Base-by-base conservation (phyloP, 1,284 basidiomycete species). In the Tilletiopsis washingtonensis region DNA sequence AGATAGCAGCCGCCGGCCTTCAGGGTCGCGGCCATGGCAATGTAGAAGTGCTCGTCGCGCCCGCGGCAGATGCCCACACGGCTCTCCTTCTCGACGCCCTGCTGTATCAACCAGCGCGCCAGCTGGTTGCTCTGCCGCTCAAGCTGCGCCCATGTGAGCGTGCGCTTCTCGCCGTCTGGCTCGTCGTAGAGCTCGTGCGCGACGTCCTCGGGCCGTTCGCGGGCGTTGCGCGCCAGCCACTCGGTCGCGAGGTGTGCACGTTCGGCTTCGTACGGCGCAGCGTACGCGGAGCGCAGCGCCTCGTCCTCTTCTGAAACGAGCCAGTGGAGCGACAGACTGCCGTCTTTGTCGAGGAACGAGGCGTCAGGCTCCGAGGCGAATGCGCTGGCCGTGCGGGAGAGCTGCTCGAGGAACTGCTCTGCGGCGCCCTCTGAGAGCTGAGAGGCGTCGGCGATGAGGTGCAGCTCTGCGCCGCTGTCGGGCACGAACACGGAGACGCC, bases 1-100 rank as follows among this genome's bases (percentile, higher is more conserved):
- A 75, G 43, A 42, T 74, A 75, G 15, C 58, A 42, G 17, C 61
- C 57, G 2, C 69, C 61, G 5, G 62, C 56, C 34, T 58, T 63
- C 20, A 73, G 45, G 38, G 67, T 57, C 4, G 49, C 49, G 4
- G 32, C 6, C 3, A 51, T 37, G 6, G 23, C 46, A n/a, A 34
- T n/a, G 29, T 34, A 34, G n/a, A 34, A 34, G 29, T 34, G 29
- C n/a, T 9, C 29, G n/a, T 34, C 29, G 9, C 29, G 29, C 9
- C 9, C 9, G 9, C 29, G 29, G n/a, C 29, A 34, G n/a, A 34
- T n/a, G n/a, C 29, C 29, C 9, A 34, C n/a, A n/a, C 29, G 29
- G 29, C 29, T 34, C 29, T 34, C 29, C 9, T 9, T 34, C n/a
- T 34, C 29, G 9, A n/a, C n/a, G 9, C 29, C 29, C n/a, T n/a